Conservation (phyloP, 805 yeast genomes). For the Metschnikowia dekortorum region DNA sequence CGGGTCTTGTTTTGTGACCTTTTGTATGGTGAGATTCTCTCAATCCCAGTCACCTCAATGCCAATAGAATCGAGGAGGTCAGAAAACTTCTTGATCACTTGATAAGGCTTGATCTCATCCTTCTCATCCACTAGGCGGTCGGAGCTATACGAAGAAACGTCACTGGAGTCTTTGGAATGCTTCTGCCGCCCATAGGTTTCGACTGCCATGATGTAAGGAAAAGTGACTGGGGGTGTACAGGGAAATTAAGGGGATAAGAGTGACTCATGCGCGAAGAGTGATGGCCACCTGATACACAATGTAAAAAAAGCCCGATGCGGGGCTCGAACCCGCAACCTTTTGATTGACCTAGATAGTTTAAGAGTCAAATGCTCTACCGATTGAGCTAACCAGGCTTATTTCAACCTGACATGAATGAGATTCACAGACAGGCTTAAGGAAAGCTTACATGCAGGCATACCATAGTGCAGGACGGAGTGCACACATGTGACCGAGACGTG, state of each 20-base stretch:
- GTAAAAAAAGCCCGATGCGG: constrained; percentile 21
- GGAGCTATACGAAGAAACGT: constrained; percentile 2
- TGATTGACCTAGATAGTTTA: constrained; percentile 20
- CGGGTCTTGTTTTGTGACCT: constrained; percentile 39
- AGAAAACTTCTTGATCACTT: constrained; percentile 10
- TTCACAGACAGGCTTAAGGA: too few relatives aligned
- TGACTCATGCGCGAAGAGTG: not conserved
- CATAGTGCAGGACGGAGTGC: too few relatives aligned
- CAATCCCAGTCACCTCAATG: constrained; percentile 78
- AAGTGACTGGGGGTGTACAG: not conserved
- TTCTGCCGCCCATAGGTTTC: not conserved
- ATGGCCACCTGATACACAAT: not conserved
- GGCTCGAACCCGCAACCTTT: constrained; percentile 25
- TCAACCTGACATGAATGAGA: too few relatives aligned
- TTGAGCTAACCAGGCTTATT: constrained; percentile 21
- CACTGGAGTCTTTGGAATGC: constrained; percentile 5
- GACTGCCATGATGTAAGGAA: not conserved
- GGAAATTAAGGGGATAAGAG: not conserved
- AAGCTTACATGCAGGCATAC: too few relatives aligned
- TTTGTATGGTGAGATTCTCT: constrained; percentile 65
- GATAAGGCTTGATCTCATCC: constrained; percentile 13
- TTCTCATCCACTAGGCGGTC: constrained; percentile 8
- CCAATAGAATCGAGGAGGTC: constrained; percentile 45
- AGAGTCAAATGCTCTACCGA: constrained; percentile 24
- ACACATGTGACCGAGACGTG: too few relatives aligned